These are phyloP conservation scores for Rickenella mellea DNA, from an alignment of 768 basidiomycete genomes.

Conservation along the genomic window DNA sequence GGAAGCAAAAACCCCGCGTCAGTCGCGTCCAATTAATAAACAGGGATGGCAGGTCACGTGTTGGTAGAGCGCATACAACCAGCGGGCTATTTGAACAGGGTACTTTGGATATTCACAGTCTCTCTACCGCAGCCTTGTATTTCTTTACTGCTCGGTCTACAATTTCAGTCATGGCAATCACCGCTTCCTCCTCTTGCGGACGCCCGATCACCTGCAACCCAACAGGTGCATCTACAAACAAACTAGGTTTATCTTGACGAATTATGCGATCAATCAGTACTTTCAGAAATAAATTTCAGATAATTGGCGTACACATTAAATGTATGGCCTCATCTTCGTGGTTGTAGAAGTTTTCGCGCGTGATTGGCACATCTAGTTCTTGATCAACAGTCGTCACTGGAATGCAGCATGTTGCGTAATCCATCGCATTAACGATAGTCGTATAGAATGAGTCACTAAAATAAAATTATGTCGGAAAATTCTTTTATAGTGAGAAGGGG, in stretches of 20 bases:
- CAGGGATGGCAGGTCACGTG: neutral
- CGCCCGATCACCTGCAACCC: conserved; percentile 39
- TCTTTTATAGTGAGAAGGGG: conserved; percentile 18
- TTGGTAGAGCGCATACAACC: neutral
- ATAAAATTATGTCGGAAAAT: conserved; percentile 19
- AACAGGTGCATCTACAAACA: conserved; percentile 36
- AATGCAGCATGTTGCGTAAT: conserved; percentile 33
- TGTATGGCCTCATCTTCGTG: conserved; percentile 34
- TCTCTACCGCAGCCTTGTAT: conserved; percentile 7
- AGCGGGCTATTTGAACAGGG: too few relatives aligned
- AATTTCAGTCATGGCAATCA: conserved; percentile 37
- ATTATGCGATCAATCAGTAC: neutral
- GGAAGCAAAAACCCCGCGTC: neutral
- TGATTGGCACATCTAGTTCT: conserved; percentile 24
- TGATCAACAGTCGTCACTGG: conserved; percentile 41
- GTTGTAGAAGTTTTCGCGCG: conserved; percentile 30
- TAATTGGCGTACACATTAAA: conserved; percentile 31
- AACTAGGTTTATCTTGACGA: conserved; percentile 31
- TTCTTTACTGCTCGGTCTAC: conserved; percentile 27
- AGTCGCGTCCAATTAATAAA: conserved; percentile 1
- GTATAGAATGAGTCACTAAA: conserved; percentile 34
- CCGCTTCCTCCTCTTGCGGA: conserved; percentile 42
- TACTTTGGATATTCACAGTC: too few relatives aligned
- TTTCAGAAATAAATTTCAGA: neutral
- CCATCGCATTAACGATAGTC: conserved; percentile 34